Evolutionary conservation across 2,329 filamentous ascomycete species (phyloP).

Genomic region (Sphaerulina vaccinii): DNA sequence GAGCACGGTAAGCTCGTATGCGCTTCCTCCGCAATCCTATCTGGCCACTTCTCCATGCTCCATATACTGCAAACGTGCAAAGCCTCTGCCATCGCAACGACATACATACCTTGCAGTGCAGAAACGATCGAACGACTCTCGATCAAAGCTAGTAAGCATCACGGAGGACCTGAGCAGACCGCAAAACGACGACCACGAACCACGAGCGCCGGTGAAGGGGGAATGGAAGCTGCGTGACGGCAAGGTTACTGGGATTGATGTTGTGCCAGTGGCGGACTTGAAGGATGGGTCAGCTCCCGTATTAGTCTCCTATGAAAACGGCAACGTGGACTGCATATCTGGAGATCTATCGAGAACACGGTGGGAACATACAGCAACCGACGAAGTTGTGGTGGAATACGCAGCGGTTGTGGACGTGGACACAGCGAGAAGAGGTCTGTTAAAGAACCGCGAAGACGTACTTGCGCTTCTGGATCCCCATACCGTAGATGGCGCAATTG

Average conservation of each 20-base stretch:
- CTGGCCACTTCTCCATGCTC: constrained; percentile 60
- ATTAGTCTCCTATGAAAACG: constrained; percentile 33
- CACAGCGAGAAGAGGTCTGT: constrained; percentile 44
- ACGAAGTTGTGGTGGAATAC: constrained; percentile 28
- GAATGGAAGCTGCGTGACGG: constrained; percentile 37
- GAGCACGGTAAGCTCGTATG: constrained; percentile 60
- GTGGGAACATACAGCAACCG: constrained; percentile 29
- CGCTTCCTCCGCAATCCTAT: constrained; percentile 58
- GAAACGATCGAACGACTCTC: constrained; percentile 47
- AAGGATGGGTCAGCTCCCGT: constrained; percentile 16
- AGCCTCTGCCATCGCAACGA: constrained; percentile 47
- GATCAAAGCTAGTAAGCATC: constrained; percentile 55
- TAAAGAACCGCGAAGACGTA: constrained; percentile 47
- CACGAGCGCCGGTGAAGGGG: constrained; percentile 31
- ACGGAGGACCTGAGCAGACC: constrained; percentile 46
- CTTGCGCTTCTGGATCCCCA: constrained; percentile 39
- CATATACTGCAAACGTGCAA: constrained; percentile 52
- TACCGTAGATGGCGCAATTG: background rate
- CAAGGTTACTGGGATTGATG: constrained; percentile 27
- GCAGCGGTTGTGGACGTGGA: constrained; percentile 35
- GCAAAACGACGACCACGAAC: constrained; percentile 26
- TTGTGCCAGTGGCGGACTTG: constrained; percentile 16
- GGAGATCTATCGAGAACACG: constrained; percentile 29
- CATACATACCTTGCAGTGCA: constrained; percentile 57
- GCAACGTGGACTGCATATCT: constrained; percentile 33